Evolutionary conservation across 1,284 basidiomycete species (phyloP).

Genomic region (Serendipita sp.): DNA sequence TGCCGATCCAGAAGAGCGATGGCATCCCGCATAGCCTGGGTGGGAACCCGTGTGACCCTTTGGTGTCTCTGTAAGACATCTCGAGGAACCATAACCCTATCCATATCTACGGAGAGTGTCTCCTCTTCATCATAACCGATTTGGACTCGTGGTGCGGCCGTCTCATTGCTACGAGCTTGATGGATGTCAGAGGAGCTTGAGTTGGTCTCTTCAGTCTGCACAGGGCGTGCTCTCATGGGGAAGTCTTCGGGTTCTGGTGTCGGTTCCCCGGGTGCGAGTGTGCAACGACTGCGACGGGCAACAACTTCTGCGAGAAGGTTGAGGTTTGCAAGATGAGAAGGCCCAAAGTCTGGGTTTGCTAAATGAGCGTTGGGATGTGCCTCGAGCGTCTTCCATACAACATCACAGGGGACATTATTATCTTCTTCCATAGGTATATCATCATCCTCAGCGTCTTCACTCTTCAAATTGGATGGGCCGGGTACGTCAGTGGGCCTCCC

Average conservation of each 20-base stretch:
- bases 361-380: constrained; percentile 58
- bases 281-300: constrained; percentile 64
- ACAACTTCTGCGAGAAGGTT: constrained; percentile 77
- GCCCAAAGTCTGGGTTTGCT: not conserved
- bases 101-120: not conserved
- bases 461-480: not conserved
- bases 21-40: constrained; percentile 65
- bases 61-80: constrained; percentile 36
- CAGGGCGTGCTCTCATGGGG: not conserved
- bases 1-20: constrained; percentile 63
- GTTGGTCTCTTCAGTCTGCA: not conserved
- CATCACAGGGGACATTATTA: constrained; percentile 61
- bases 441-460: not conserved
- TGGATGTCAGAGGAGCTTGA: not conserved
- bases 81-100: constrained; percentile 34
- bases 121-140: not conserved
- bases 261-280: constrained; percentile 54
- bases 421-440: not conserved
- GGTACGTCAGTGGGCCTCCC: not conserved
- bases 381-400: constrained; percentile 78
- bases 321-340: constrained; percentile 60
- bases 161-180: constrained; percentile 14
- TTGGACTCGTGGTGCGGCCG: constrained; percentile 22
- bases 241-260: constrained; percentile 34
- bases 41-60: constrained; percentile 56